Evolutionary conservation across 1,284 basidiomycete species (phyloP).

Genomic region (Ustilago hordei): DNA sequence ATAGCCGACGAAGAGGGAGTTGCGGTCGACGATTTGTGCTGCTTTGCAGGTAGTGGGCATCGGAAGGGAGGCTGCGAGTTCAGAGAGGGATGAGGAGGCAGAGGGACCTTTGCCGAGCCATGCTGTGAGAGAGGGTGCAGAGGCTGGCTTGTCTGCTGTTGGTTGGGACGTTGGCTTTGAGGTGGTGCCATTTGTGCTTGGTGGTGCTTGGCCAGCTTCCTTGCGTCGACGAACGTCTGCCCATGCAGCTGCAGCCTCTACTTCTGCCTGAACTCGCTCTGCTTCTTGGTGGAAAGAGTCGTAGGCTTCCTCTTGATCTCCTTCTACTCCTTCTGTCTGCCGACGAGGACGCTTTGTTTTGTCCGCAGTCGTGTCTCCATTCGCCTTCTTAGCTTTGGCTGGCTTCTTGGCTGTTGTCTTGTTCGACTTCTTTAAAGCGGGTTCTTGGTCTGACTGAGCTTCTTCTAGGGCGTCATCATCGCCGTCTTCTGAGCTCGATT

Average conservation of each 20-base stretch:
- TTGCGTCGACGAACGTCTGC: conserved; percentile 39
- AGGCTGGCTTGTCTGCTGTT: background rate
- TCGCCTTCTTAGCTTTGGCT: conserved; percentile 15
- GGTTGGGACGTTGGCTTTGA: background rate
- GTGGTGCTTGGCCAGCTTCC: conserved; percentile 15
- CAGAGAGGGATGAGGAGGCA: conserved; percentile 36
- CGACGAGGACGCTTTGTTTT: conserved; percentile 2
- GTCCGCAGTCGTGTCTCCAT: background rate
- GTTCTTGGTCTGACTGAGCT: background rate
- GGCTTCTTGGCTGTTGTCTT: conserved; percentile 5
- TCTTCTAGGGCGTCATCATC: background rate
- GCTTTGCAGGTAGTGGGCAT: conserved; percentile 54
- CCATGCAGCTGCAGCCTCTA: conserved; percentile 45
- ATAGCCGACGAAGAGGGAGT: conserved; percentile 66
- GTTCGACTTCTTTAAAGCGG: conserved; percentile 16
- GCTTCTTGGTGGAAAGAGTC: conserved; percentile 38
- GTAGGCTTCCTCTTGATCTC: conserved; percentile 17
- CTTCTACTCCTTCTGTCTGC: conserved; percentile 6
- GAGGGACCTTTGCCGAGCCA: conserved; percentile 56
- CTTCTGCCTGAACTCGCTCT: conserved; percentile 38
- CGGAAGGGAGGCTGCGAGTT: conserved; percentile 44
- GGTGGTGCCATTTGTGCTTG: background rate
- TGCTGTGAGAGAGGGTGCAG: conserved; percentile 36
- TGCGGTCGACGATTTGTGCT: conserved; percentile 63
- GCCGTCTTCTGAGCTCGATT: conserved; percentile 24